Percentiles rank a stretch among this genome's conserved stretches.
Conservation (phyloP, 768 basidiomycete genomes). For the Xerocomellus chrysenteron region DNA sequence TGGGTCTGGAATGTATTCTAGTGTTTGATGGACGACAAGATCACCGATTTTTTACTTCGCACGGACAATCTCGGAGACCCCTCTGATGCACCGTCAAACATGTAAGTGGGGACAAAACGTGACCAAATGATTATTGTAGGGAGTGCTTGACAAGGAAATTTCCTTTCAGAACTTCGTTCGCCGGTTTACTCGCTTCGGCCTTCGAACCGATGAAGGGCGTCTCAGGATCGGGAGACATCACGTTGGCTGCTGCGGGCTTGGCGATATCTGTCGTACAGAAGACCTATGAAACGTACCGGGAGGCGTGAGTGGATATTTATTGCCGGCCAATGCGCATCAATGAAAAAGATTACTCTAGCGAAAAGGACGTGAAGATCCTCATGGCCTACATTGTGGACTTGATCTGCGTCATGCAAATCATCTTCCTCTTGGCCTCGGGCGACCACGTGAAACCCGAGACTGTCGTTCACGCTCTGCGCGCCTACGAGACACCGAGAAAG, state of each 20-base stretch:
- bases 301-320: slow-evolving; percentile 4
- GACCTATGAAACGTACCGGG: too few relatives aligned
- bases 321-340: neutral
- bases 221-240: neutral
- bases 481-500: neutral
- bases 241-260: neutral
- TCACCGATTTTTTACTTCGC: too few relatives aligned
- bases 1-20: too few relatives aligned
- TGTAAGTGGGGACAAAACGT: too few relatives aligned
- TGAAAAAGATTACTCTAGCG: neutral
- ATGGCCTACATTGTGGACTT: slow-evolving; percentile 16
- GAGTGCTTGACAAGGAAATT: neutral
- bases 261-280: too few relatives aligned
- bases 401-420: slow-evolving; percentile 15
- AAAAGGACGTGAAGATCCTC: slow-evolving; percentile 7
- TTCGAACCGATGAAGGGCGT: neutral
- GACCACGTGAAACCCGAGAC: neutral
- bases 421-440: slow-evolving; percentile 1
- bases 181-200: neutral
- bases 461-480: neutral
- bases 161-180: neutral
- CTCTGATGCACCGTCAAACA: too few relatives aligned
- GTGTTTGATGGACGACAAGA: too few relatives aligned
- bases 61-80: too few relatives aligned
- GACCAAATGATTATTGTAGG: neutral